Evolutionary conservation across 2,329 filamentous ascomycete species (phyloP).

Genomic region (Colletotrichum nymphaeae): DNA sequence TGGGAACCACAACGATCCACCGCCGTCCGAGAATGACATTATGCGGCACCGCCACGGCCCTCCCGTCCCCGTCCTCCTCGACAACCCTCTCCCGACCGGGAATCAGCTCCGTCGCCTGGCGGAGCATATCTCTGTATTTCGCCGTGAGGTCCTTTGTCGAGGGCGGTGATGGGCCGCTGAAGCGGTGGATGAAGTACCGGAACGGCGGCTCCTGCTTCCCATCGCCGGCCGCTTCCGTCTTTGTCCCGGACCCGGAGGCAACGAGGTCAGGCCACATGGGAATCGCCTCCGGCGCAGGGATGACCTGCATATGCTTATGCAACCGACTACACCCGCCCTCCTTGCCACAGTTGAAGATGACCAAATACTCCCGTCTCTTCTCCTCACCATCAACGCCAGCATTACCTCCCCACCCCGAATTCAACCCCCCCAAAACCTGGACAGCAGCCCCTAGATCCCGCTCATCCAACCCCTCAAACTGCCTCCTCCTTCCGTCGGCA

Average conservation of each 20-base stretch:
- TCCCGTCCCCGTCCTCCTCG: conserved; percentile 1
- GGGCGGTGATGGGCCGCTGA: conserved; percentile 28
- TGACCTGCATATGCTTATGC: conserved; percentile 62
- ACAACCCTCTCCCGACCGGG: conserved; percentile 13
- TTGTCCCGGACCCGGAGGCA: background rate
- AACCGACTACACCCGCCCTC: conserved; percentile 56
- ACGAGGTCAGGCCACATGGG: conserved; percentile 38
- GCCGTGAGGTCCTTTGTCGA: conserved; percentile 29
- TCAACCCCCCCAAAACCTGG: background rate
- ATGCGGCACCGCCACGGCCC: conserved; percentile 48
- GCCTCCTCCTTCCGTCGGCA: conserved; percentile 56
- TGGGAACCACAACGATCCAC: conserved; percentile 60
- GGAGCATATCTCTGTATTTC: conserved; percentile 43
- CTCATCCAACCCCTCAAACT: conserved; percentile 53
- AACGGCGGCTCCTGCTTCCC: conserved; percentile 46
- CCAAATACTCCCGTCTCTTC: conserved; percentile 44
- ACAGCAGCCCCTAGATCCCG: conserved; percentile 53
- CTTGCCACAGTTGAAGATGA: conserved; percentile 59
- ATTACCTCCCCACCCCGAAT: conserved; percentile 30
- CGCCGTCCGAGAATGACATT: conserved; percentile 56
- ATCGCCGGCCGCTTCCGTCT: background rate
- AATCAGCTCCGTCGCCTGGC: conserved; percentile 34
- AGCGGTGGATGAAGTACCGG: conserved; percentile 46
- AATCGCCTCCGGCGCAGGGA: conserved; percentile 47
- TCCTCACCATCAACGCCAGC: background rate